Evolutionary conservation across 371 early-diverging fungal genomes (phyloP).

Genomic region (Mucor circinelloides): DNA sequence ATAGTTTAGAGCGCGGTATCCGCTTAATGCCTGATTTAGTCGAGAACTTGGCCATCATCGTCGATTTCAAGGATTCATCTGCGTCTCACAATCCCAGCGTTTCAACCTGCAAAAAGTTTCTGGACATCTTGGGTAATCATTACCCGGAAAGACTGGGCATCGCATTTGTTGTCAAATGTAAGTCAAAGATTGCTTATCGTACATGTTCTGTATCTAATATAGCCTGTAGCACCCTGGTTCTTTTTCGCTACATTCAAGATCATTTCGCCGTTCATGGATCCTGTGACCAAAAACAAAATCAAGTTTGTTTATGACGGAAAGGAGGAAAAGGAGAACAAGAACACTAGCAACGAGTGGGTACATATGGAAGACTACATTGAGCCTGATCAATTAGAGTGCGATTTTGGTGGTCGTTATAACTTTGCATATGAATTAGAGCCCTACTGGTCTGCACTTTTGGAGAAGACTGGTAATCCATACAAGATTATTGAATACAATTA

Average conservation of each 20-base stretch:
- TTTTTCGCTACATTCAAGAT: conserved; percentile 81
- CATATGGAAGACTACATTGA: conserved; percentile 56
- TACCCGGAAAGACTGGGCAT: conserved; percentile 84
- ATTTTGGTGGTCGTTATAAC: conserved; percentile 64
- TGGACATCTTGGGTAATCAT: conserved; percentile 79
- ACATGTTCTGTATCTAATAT: not conserved
- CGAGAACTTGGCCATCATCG: conserved; percentile 71
- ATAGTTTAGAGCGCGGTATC: conserved; percentile 76
- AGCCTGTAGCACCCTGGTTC: conserved; percentile 78
- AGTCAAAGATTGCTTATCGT: conserved; percentile 7
- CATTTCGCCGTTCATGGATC: conserved; percentile 88
- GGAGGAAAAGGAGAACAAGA: conserved; percentile 30
- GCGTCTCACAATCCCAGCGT: conserved; percentile 73
- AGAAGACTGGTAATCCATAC: conserved; percentile 45
- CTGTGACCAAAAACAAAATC: conserved; percentile 86
- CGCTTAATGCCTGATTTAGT: conserved; percentile 78
- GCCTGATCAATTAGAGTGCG: conserved; percentile 54
- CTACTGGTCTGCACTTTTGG: conserved; percentile 61
- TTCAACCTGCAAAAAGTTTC: conserved; percentile 73
- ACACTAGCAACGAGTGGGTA: conserved; percentile 48
- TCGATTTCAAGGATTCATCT: conserved; percentile 79
- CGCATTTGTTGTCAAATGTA: conserved; percentile 53
- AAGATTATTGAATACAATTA: conserved; percentile 44
- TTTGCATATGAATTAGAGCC: conserved; percentile 59
- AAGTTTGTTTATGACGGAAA: conserved; percentile 75